These are phyloP conservation scores for Cadophora luteo-olivacea DNA, from an alignment of 2,329 filamentous ascomycete species.

Conservation along the genomic window DNA sequence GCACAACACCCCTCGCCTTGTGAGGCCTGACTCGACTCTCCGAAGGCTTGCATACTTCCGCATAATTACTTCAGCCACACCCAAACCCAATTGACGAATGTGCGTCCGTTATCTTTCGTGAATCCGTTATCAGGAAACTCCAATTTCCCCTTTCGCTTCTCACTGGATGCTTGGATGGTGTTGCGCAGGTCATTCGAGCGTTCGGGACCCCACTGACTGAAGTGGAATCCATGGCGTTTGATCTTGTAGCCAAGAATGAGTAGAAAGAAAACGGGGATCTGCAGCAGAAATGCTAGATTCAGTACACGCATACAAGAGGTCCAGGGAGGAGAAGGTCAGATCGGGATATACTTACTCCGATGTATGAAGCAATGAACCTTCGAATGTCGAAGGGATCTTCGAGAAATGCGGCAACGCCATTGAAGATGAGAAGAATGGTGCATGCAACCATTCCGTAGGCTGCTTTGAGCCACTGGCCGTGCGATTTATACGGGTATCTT, in stretches of 20 bases:
- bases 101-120: constrained; percentile 43
- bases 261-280: constrained; percentile 47
- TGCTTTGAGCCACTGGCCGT: constrained; percentile 49
- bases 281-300: neutral
- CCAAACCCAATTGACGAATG: constrained; percentile 47
- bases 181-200: constrained; percentile 48
- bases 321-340: neutral
- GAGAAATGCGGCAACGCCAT: constrained; percentile 46
- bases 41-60: neutral
- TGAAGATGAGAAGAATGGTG: constrained; percentile 46
- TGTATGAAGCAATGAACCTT: constrained; percentile 49
- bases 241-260: constrained; percentile 49
- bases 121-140: constrained; percentile 47
- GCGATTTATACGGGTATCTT: constrained; percentile 49
- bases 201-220: constrained; percentile 47
- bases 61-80: constrained; percentile 47
- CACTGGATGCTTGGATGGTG: constrained; percentile 46
- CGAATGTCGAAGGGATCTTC: constrained; percentile 46
- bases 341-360: constrained; percentile 45
- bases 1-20: neutral
- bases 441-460: constrained; percentile 46
- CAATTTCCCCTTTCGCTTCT: constrained; percentile 46
- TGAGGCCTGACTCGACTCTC: neutral
- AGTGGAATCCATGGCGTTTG: constrained; percentile 45
- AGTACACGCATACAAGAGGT: neutral